A percentile compares a stretch with the other conserved stretches of the same genome.
Evolutionary conservation across 1,139 yeast species (phyloP).

Genomic region (Suhomyces ambrosiae): DNA sequence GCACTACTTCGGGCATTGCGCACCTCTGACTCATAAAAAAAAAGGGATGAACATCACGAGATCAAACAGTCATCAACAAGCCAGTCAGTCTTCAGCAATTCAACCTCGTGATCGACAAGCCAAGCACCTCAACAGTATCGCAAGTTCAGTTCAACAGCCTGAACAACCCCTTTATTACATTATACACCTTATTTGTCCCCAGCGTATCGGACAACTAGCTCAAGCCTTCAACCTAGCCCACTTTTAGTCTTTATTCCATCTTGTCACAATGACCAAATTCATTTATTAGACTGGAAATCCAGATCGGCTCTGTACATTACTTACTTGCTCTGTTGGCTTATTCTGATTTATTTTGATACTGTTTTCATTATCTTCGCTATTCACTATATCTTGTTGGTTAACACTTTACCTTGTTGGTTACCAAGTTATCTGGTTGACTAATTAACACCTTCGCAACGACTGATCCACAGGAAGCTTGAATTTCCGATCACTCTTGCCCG

Average conservation of each 20-base stretch:
- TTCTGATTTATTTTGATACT: neutral
- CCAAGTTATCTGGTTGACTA: too few relatives aligned
- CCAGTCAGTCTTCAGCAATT: neutral
- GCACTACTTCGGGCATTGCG: too few relatives aligned
- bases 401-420: slow-evolving; percentile 3
- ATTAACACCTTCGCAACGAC: too few relatives aligned
- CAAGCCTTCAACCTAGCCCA: neutral
- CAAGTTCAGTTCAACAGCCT: neutral
- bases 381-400: slow-evolving; percentile 6
- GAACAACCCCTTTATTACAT: neutral
- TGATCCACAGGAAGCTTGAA: slow-evolving; percentile 9
- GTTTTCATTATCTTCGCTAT: neutral
- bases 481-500: slow-evolving; percentile 11
- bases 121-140: too few relatives aligned
- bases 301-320: slow-evolving; percentile 6
- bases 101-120: neutral
- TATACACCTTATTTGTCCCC: too few relatives aligned
- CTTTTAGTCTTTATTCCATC: neutral
- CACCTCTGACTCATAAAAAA: slow-evolving; percentile 13
- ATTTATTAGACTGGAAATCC: slow-evolving; percentile 7
- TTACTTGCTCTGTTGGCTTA: slow-evolving; percentile 1
- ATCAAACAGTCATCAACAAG: neutral
- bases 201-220: too few relatives aligned
- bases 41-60: slow-evolving; percentile 4
- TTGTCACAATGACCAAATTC: slow-evolving; percentile 7